These are phyloP conservation scores for Mentha longifolia DNA, from an alignment of 257 asterid species.

Conservation along the genomic window DNA sequence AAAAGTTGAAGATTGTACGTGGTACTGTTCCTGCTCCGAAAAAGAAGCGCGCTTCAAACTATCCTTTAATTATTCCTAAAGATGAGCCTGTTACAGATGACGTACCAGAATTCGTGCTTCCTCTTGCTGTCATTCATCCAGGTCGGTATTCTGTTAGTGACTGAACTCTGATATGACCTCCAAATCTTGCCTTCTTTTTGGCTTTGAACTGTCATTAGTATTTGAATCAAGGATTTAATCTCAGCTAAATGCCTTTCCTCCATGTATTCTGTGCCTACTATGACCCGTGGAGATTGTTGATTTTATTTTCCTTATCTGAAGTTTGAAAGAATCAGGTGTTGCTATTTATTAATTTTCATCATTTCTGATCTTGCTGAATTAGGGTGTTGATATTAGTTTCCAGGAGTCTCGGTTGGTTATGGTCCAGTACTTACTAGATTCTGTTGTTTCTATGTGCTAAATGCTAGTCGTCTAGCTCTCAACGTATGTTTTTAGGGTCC, in stretches of 20 bases:
- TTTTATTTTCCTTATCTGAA: conserved; percentile 21
- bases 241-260: conserved; percentile 21
- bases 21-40: conserved; percentile 27
- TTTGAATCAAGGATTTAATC: background rate
- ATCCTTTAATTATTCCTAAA: conserved; percentile 51
- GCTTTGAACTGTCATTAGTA: conserved; percentile 5
- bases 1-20: conserved; percentile 46
- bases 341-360: background rate
- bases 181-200: conserved; percentile 18
- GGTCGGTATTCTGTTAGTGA: conserved; percentile 52
- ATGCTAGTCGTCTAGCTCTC: conserved; percentile 22
- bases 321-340: conserved; percentile 14
- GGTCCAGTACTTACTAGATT: conserved; percentile 20
- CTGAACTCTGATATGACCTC: conserved; percentile 22
- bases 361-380: conserved; percentile 17
- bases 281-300: background rate
- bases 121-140: conserved; percentile 49
- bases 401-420: conserved; percentile 16
- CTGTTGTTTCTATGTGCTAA: conserved; percentile 19
- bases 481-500: conserved; percentile 20
- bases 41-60: conserved; percentile 37
- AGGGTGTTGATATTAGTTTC: conserved; percentile 20
- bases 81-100: conserved; percentile 66
- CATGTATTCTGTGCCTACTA: conserved; percentile 2
- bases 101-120: conserved; percentile 43